These are phyloP conservation scores for Gymnopus androsaceus DNA, from an alignment of 1,284 basidiomycete species.

Conservation along the genomic window DNA sequence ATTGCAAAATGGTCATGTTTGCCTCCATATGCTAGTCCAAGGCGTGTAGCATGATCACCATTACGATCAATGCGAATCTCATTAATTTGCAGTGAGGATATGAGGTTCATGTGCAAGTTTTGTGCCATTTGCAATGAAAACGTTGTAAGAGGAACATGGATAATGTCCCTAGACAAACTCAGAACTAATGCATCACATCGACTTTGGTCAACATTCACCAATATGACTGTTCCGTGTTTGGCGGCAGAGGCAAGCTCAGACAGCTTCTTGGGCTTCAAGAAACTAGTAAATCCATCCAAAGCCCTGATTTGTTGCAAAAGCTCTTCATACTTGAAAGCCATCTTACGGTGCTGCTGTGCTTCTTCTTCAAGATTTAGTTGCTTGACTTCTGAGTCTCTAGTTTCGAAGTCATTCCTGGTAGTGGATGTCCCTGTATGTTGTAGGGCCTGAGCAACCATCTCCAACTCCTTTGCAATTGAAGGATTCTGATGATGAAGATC, in stretches of 20 bases:
- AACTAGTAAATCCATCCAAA: no score
- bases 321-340: no score
- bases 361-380: background rate
- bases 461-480: no score
- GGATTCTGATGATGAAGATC: no score
- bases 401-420: background rate
- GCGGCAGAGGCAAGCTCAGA: no score
- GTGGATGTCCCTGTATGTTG: background rate
- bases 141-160: conserved; percentile 11
- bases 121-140: background rate
- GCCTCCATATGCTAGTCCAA: background rate
- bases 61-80: background rate
- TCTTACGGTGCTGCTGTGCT: background rate
- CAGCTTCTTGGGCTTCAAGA: conserved; percentile 14
- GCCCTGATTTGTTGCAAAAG: no score
- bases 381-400: background rate
- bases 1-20: no score
- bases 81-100: background rate
- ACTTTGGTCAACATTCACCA: background rate
- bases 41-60: no score
- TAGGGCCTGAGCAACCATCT: background rate
- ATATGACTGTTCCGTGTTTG: no score
- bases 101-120: background rate
- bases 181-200: conserved; percentile 6
- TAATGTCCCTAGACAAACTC: background rate